Base-by-base conservation (phyloP, 768 basidiomycete genomes). In the Kwoniella pini region DNA sequence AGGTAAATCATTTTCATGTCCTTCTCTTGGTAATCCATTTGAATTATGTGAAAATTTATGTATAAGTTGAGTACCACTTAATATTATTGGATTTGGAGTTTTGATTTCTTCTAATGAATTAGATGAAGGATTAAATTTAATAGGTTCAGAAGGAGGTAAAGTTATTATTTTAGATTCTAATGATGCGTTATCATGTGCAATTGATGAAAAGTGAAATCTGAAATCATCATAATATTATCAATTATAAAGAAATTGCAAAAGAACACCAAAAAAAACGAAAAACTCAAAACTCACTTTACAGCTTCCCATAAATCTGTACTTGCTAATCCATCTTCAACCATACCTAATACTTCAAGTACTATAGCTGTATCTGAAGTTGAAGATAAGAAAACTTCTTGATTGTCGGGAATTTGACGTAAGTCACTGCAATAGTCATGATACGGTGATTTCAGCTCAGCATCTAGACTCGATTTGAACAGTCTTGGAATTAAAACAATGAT, bases 161-260 rank as follows among this genome's bases (percentile, higher is more conserved):
- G 72, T 65, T 54, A 72, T 57, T 19, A 92, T 82, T 22, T 75
- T 73, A 10, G 81, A 79, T 10, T 82, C 82, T 40, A 78, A 65
- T 5, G 95, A 90, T 22, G 83, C 81, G 73, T 96, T 98, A 80
- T 98, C 96, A 70, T 95, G 86, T 12, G 93, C 94, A 43, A 98
- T 79, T 0, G 92, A 88, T 54, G 86, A 83, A 65, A 96, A 96
- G 80, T 96, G 94, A 70, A 88, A 92, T 77, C 95, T 99, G 78
- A n/a, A 19, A 7, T 15, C 33, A 15, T 36, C 33, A 36, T 15
- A 7, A 15, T 7, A 7, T 36, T 7, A 36, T 36, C 33, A 36
- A 15, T 36, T 15, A 36, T 7, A 7, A 7, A 36, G 33, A 7
- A 36, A n/a, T n/a, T n/a, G n/a, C 33, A 36, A 36, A 36, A 7